Evolutionary conservation across 2,329 filamentous ascomycete species (phyloP).

Genomic region (Paramyrothecium roridum): DNA sequence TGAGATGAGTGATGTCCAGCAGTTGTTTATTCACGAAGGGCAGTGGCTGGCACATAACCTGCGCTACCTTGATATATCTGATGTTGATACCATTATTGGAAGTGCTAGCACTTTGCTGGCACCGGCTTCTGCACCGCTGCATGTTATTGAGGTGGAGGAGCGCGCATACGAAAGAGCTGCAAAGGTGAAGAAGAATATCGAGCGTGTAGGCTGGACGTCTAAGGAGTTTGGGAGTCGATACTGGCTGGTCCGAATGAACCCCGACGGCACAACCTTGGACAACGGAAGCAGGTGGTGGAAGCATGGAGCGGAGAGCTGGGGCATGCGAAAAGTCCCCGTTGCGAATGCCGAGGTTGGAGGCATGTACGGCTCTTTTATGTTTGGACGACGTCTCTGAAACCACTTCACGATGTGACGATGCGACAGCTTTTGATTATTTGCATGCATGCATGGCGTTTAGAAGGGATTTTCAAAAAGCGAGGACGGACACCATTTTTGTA

Average conservation of each 20-base stretch:
- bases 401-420: slow-evolving; percentile 29
- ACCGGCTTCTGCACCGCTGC: slow-evolving; percentile 61
- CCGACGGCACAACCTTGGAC: slow-evolving; percentile 28
- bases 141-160: slow-evolving; percentile 72
- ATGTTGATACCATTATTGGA: slow-evolving; percentile 53
- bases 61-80: slow-evolving; percentile 74
- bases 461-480: background rate
- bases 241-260: slow-evolving; percentile 61
- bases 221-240: slow-evolving; percentile 65
- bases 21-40: slow-evolving; percentile 55
- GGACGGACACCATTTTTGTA: background rate
- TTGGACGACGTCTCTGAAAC: slow-evolving; percentile 52
- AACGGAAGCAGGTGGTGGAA: slow-evolving; percentile 68
- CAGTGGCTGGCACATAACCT: slow-evolving; percentile 52
- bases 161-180: slow-evolving; percentile 63
- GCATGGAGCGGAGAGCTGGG: slow-evolving; percentile 81
- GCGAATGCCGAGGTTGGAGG: slow-evolving; percentile 88
- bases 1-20: slow-evolving; percentile 61
- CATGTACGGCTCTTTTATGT: slow-evolving; percentile 78
- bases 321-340: slow-evolving; percentile 88
- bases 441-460: slow-evolving; percentile 7
- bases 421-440: slow-evolving; percentile 18
- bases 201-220: slow-evolving; percentile 65
- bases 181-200: slow-evolving; percentile 58
- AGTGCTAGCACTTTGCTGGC: slow-evolving; percentile 59